Evolutionary conservation across 345 rosid genomes (phyloP), one percentile per base, ranked within the genome.

Genomic region (Abelmoschus esculentus): DNA sequence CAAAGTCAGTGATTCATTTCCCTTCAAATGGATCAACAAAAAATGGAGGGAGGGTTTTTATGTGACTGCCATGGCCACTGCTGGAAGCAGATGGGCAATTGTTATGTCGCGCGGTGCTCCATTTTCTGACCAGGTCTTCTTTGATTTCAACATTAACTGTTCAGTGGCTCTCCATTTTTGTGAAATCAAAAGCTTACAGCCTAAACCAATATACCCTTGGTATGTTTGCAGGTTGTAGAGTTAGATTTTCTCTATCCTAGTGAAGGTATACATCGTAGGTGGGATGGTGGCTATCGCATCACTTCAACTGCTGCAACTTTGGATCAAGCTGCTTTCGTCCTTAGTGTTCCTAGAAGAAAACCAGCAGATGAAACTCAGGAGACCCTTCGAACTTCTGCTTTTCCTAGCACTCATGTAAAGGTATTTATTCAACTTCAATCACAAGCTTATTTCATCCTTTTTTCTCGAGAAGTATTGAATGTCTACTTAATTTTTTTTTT

Each of bases 201-300:
- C 40, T 71, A 50, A 61, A 40, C 44, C 42, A 26, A 19, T 42
- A 22, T 22, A 47, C 54, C 29, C 29, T 40, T 18, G 40, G 5
- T 42, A 14, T 13, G 65, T 67, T 32, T 81, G 66, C 79, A 93
- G 97, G 99, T 93, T 61, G 93, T 93, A 75, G 98, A 93, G 80
- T 80, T 93, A 46, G 98, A 93, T 87, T 93, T 93, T 83, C 85
- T 93, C 19, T 93, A 93, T 76, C 98, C 98, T n/a, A 93, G 98
- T 79, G 98, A 93, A 83, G 98, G 98, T 76, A 84, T 93, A 78
- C 98, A 93, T 78, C 83, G 90, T 64, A 87, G 98, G 80, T 93
- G 98, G 98, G 96, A 89, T 50, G 70, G 76, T 73, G 98, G 97
- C 28, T 93, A 89, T 67, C 88, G 98, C 68, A 91, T 93, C 67